A percentile compares a stretch with the other conserved stretches of the same genome.
Evolutionary conservation across 2,329 filamentous ascomycete species (phyloP).

Genomic region (Trichoderma polysporum): DNA sequence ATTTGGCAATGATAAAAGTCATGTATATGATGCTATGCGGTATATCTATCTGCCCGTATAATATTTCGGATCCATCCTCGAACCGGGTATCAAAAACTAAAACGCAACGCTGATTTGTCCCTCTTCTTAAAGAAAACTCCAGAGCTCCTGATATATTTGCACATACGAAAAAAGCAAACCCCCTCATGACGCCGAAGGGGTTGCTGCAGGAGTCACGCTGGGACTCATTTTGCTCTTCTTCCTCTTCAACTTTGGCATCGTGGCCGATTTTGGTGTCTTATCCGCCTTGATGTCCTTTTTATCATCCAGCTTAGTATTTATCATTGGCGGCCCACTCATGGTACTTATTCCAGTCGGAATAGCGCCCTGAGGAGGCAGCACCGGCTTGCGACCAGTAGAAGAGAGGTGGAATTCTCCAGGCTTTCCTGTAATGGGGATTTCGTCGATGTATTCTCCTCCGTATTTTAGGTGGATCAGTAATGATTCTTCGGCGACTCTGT

Average conservation of each 20-base stretch:
- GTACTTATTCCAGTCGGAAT: slow-evolving; percentile 36
- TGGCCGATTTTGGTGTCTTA: slow-evolving; percentile 45
- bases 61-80: neutral
- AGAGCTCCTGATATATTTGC: neutral
- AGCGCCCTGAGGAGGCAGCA: slow-evolving; percentile 34
- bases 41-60: neutral
- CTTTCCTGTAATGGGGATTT: slow-evolving; percentile 65
- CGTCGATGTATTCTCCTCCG: slow-evolving; percentile 65
- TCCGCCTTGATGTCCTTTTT: slow-evolving; percentile 49
- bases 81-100: slow-evolving; percentile 19
- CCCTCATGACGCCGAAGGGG: slow-evolving; percentile 27
- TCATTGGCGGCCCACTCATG: slow-evolving; percentile 36
- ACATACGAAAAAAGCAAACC: neutral
- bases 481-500: slow-evolving; percentile 57
- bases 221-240: slow-evolving; percentile 49
- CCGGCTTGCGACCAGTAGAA: slow-evolving; percentile 56
- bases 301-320: slow-evolving; percentile 44
- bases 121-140: neutral
- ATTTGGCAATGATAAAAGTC: neutral
- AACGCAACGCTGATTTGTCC: neutral
- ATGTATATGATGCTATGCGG: neutral
- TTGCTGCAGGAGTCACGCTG: slow-evolving; percentile 34
- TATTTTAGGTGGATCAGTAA: slow-evolving; percentile 57
- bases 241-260: slow-evolving; percentile 45
- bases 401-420: slow-evolving; percentile 66